A percentile compares a stretch with the other conserved stretches of the same genome.
phyloP scores from a whole-genome alignment of 169 alveolate species.

The Eimeria praecox region DNA sequence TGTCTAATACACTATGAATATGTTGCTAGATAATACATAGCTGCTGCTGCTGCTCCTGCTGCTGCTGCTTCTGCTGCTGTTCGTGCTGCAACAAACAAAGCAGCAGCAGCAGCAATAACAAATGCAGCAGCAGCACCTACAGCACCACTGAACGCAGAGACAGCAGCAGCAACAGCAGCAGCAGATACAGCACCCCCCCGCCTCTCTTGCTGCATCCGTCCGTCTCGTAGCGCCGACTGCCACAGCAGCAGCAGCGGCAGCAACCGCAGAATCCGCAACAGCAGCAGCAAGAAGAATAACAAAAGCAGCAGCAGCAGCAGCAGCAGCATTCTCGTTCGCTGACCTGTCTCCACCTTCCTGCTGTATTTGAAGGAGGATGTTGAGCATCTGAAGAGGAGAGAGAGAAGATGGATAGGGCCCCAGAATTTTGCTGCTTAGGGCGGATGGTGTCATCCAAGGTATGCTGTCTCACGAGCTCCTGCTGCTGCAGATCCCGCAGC shows the following conservation, averaged over 20 bases:
- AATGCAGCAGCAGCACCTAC: background rate
- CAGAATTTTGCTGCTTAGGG: background rate
- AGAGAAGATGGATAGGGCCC: conserved; percentile 38
- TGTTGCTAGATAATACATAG: no score
- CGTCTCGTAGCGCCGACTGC: background rate
- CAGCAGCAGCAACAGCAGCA: background rate
- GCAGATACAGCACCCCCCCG: background rate
- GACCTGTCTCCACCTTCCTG: conserved; percentile 36
- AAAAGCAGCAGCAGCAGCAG: background rate
- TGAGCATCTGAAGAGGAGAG: conserved; percentile 19
- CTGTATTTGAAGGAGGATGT: background rate
- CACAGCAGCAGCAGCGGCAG: background rate
- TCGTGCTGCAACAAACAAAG: background rate
- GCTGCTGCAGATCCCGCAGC: conserved; percentile 56
- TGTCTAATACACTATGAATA: no score
- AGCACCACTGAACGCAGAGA: background rate
- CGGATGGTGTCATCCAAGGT: conserved; percentile 58
- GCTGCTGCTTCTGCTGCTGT: background rate
- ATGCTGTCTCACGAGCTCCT: conserved; percentile 65
- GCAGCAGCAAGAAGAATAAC: background rate
- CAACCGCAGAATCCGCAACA: background rate
- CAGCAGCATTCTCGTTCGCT: background rate
- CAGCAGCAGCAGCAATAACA: background rate
- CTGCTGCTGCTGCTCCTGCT: conserved; percentile 7
- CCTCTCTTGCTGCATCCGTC: background rate